Base-by-base conservation (phyloP, 805 yeast genomes). In the Cyberlindnera misumaiensis region DNA sequence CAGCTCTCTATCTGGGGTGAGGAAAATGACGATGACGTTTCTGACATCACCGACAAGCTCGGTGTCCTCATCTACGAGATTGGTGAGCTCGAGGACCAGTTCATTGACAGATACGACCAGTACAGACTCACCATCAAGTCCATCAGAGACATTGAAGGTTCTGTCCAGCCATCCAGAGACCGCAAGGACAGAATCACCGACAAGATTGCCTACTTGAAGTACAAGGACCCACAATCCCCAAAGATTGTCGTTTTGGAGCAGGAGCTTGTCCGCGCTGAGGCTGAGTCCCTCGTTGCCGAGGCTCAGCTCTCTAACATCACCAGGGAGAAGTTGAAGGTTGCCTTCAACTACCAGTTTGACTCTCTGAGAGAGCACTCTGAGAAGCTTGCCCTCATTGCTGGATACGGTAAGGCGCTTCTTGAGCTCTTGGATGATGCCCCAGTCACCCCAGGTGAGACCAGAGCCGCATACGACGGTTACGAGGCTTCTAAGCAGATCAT, bases 361-460 rank as follows among this genome's bases (percentile, higher is more conserved):
- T 82, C 95, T 30, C 70, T 83, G 48, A 78, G 88, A 65, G 94
- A 85, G 65, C 81, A 78, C 58, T 80, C 94, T 46, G 94, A 85
- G 68, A 85, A 84, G 65, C 73, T 80, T 51, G 90, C 93, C 40
- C 70, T 85, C 55, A 81, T 86, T 63, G 90, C 94, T 38, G 90
- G 93, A 45, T 83, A 85, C 69, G 95, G 95, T 66, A 83, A 83
- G 68, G 93, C 90, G 25, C 64, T 85, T 42, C 70, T 85, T 58
- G 90, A 83, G 66, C 72, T 85, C 58, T 71, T 85, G 58, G 94
- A 84, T 57, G 93, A 83, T 56, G 67, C 86, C 46, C 84, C 93
- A 45, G 90, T 84, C 37, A 83, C 90, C 43, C 95, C 95, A 43
- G 95, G 95, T 71, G 95, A 84, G 68, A 83, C 90, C 35, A 81